These are phyloP conservation scores for Camelina sativa DNA, from an alignment of 345 rosid species.

Conservation along the genomic window DNA sequence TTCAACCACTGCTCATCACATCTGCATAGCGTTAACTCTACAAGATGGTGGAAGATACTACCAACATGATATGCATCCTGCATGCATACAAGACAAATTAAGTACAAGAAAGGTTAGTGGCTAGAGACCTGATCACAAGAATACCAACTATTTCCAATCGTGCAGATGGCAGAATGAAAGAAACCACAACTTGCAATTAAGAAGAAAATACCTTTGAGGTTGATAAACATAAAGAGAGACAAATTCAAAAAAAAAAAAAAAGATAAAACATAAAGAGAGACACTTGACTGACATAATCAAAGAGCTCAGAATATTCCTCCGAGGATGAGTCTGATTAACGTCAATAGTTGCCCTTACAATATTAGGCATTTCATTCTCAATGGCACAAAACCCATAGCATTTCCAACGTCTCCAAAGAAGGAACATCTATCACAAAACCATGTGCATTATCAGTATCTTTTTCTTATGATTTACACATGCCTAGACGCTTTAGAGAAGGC, in stretches of 20 bases:
- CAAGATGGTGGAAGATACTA: not conserved
- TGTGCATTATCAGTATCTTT: too few relatives aligned
- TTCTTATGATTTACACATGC: not conserved
- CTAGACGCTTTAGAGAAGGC: not conserved
- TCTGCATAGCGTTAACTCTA: not conserved
- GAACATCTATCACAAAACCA: too few relatives aligned
- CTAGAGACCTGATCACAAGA: not conserved
- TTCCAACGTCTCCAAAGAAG: too few relatives aligned
- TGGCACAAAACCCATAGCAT: too few relatives aligned
- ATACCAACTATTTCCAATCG: too few relatives aligned
- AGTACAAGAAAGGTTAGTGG: not conserved
- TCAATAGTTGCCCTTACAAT: too few relatives aligned
- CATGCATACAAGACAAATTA: not conserved
- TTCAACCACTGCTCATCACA: slow-evolving; percentile 12
- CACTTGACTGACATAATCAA: slow-evolving; percentile 1
- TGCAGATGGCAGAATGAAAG: too few relatives aligned
- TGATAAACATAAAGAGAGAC: not conserved
- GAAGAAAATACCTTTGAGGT: too few relatives aligned
- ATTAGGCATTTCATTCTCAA: too few relatives aligned
- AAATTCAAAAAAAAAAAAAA: too few relatives aligned
- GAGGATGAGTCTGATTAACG: too few relatives aligned
- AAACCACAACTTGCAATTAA: too few relatives aligned
- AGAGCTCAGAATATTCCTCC: not conserved
- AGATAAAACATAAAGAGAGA: not conserved
- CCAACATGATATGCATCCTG: slow-evolving; percentile 13